Base-by-base conservation (phyloP, 192 early-diverging fungal genomes). In the Funneliformis mosseae region DNA sequence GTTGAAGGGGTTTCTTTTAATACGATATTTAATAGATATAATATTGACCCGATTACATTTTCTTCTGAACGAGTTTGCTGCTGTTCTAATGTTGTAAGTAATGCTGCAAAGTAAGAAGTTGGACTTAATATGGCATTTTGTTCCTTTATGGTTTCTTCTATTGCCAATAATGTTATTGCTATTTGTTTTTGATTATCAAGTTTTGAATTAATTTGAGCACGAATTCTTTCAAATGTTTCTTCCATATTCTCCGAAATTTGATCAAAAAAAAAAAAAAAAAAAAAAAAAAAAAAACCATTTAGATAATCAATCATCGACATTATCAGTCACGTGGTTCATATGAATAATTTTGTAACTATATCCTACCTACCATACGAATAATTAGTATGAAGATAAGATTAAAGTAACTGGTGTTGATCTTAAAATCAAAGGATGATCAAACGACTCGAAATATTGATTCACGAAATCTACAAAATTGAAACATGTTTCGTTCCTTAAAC, bases 61-160 rank as follows among this genome's bases (percentile, higher is more conserved):
- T 85, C 81, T 46, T 70, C 84, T 18, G 86, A 79, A 62, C 86
- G 85, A 46, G 83, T 79, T 78, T 77, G 72, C 68, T 80, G 86
- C 82, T 82, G 90, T 75, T 82, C 88, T 73, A 88, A 81, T 50
- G 87, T 89, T n/a, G 85, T 89, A 84, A 86, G 91, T 82, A 98
- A 86, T 28, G 94, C 92, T 18, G 92, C 95, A 91, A 97, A 97
- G 84, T 98, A 98, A 28, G 95, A 93, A 38, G 94, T 88, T 6
- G 97, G 93, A 43, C 88, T 90, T 43, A 91, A 86, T 41, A 87
- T 76, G 18, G 88, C 88, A 48, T 87, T 82, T 81, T 96, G 92
- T 82, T 98, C 97, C 27, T 83, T 84, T 78, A 98, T 90, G 33
- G 94, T 94, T 84, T 95, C 91, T 69, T 87, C 84, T 59, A 90